These are phyloP conservation scores for Chalara sp. DNA, from an alignment of 2,329 filamentous ascomycete genomes.

Conservation along the genomic window DNA sequence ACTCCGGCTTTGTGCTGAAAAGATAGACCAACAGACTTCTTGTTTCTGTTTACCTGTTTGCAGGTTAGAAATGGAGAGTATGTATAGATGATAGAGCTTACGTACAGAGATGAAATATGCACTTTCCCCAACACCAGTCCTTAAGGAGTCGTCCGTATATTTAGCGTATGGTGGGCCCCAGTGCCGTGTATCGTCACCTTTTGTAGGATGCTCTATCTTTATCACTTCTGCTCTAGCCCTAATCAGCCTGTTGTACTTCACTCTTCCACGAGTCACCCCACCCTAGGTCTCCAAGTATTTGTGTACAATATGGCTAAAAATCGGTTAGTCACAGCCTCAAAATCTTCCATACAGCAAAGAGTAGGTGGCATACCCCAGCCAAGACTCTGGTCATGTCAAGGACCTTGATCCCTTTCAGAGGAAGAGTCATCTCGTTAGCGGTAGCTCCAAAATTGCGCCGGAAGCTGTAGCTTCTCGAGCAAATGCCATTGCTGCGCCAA, in stretches of 20 bases:
- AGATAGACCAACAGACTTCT: slow-evolving; percentile 86
- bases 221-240: slow-evolving; percentile 78
- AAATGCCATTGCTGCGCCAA: slow-evolving; percentile 11
- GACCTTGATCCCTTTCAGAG: slow-evolving; percentile 79
- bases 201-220: slow-evolving; percentile 88
- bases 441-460: slow-evolving; percentile 17
- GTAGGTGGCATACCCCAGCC: slow-evolving; percentile 66
- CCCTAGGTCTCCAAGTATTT: slow-evolving; percentile 94
- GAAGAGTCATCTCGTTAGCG: slow-evolving; percentile 42
- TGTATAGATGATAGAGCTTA: slow-evolving; percentile 1
- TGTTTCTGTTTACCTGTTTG: slow-evolving; percentile 84
- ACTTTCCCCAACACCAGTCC: slow-evolving; percentile 75
- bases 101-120: slow-evolving; percentile 87
- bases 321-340: neutral
- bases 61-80: neutral
- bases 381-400: slow-evolving; percentile 96
- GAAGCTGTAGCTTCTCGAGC: slow-evolving; percentile 2
- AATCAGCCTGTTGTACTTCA: neutral
- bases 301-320: slow-evolving; percentile 84
- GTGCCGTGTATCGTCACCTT: slow-evolving; percentile 88
- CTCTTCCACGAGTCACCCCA: slow-evolving; percentile 30
- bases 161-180: slow-evolving; percentile 94
- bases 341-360: neutral
- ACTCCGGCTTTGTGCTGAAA: slow-evolving; percentile 83
- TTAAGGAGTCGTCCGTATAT: slow-evolving; percentile 54